Evolutionary conservation across 805 yeast species (phyloP).

Genomic region (Wickerhamiella sorbophila): DNA sequence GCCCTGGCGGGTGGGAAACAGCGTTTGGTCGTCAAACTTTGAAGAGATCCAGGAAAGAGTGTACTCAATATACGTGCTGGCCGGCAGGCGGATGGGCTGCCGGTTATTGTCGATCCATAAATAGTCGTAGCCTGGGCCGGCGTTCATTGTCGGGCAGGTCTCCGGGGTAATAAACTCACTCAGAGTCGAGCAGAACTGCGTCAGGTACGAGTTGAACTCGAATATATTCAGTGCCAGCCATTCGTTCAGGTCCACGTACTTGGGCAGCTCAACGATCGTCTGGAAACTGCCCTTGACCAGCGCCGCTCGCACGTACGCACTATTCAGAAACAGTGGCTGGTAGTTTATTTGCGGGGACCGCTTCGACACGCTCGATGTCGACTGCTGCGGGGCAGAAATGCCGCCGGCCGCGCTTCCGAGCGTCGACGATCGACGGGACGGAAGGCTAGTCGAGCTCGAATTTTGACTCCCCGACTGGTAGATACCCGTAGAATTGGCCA

Average conservation of each 20-base stretch:
- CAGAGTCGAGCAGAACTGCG: slow-evolving; percentile 81
- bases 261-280: slow-evolving; percentile 88
- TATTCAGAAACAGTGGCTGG: slow-evolving; percentile 62
- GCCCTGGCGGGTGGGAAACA: slow-evolving; percentile 86
- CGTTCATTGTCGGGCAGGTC: slow-evolving; percentile 84
- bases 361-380: not conserved
- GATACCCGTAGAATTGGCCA: not conserved
- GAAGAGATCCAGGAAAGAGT: slow-evolving; percentile 82
- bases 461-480: slow-evolving; percentile 3
- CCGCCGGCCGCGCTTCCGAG: not conserved
- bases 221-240: slow-evolving; percentile 92
- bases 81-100: slow-evolving; percentile 76
- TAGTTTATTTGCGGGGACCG: slow-evolving; percentile 3
- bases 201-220: slow-evolving; percentile 73
- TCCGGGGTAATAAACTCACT: slow-evolving; percentile 86
- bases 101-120: slow-evolving; percentile 76
- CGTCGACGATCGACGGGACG: slow-evolving; percentile 1
- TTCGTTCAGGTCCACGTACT: slow-evolving; percentile 85
- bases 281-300: slow-evolving; percentile 92
- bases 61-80: slow-evolving; percentile 81
- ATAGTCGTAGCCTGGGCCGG: slow-evolving; percentile 85
- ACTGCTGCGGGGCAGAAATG: not conserved
- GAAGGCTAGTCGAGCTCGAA: slow-evolving; percentile 1
- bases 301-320: slow-evolving; percentile 88
- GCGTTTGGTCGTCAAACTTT: slow-evolving; percentile 74